Evolutionary conservation across 768 basidiomycete species (phyloP).

Genomic region (Rhizopogon roseolus): DNA sequence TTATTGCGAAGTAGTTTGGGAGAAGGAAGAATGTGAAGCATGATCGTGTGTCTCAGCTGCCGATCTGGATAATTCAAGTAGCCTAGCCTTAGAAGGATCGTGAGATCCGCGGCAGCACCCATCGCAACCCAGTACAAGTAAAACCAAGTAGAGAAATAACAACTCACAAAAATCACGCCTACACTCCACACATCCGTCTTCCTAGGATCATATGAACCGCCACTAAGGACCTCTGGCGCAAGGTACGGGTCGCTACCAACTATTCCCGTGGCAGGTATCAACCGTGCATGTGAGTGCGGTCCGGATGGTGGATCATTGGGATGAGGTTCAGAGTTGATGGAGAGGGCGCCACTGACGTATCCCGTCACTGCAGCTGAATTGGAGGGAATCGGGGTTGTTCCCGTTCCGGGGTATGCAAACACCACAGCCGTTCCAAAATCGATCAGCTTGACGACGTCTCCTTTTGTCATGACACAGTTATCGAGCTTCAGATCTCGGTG

Average conservation of each 20-base stretch:
- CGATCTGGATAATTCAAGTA: neutral
- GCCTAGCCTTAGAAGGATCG: neutral
- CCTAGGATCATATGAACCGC: conserved; percentile 85
- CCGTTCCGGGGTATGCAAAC: conserved; percentile 95
- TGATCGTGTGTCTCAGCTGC: neutral
- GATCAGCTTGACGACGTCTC: conserved; percentile 96
- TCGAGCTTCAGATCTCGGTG: conserved; percentile 99
- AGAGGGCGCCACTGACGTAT: conserved; percentile 6
- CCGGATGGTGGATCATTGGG: conserved; percentile 15
- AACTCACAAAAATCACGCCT: conserved; percentile 89
- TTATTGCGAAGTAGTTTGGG: neutral
- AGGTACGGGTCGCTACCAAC: conserved; percentile 98
- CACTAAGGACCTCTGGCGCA: conserved; percentile 88
- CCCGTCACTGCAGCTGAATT: conserved; percentile 10
- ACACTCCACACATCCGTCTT: conserved; percentile 99
- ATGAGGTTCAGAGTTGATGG: neutral
- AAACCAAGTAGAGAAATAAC: neutral
- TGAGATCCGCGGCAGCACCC: neutral
- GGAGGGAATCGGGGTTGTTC: conserved; percentile 19
- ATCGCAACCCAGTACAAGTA: neutral
- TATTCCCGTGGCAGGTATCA: conserved; percentile 74
- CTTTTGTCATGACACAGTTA: conserved; percentile 97
- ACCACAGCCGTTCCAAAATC: conserved; percentile 99
- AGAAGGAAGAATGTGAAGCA: no score
- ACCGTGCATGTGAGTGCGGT: conserved; percentile 36